These are phyloP conservation scores for Malassezia equina DNA, from an alignment of 1,284 basidiomycete species.

Conservation along the genomic window DNA sequence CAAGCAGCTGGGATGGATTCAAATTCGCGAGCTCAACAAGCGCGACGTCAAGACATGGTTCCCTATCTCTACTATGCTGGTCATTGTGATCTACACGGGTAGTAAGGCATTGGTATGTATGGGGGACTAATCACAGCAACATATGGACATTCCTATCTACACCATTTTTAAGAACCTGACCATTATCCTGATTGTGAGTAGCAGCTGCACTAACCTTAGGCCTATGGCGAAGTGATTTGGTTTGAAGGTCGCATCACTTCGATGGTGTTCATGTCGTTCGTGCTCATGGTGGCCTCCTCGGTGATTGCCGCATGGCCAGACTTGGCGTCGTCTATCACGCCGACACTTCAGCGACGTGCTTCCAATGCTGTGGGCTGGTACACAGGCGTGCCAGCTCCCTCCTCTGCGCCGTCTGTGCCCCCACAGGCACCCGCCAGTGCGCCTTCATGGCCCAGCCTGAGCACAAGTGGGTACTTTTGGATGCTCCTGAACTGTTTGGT, in stretches of 20 bases:
- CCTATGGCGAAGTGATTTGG: conserved; percentile 96
- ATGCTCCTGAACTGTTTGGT: conserved; percentile 86
- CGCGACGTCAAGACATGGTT: conserved; percentile 86
- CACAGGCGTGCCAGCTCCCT: background rate
- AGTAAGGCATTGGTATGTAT: conserved; percentile 75
- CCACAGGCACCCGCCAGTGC: background rate
- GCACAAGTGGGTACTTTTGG: conserved; percentile 71
- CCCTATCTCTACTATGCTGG: conserved; percentile 82
- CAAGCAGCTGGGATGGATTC: conserved; percentile 73
- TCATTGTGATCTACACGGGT: conserved; percentile 93
- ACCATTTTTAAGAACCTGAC: conserved; percentile 98
- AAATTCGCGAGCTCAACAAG: conserved; percentile 72
- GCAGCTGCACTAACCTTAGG: conserved; percentile 51
- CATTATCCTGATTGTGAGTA: conserved; percentile 82
- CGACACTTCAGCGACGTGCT: background rate
- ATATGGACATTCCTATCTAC: conserved; percentile 49
- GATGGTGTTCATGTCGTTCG: conserved; percentile 77
- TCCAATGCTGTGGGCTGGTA: conserved; percentile 5
- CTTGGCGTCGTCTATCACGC: conserved; percentile 49
- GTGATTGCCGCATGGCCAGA: conserved; percentile 93
- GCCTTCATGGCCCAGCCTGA: background rate
- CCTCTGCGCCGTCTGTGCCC: background rate
- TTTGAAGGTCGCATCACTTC: conserved; percentile 81
- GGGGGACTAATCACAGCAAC: conserved; percentile 48
- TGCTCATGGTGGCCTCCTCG: conserved; percentile 92